Percentiles rank a stretch among this genome's conserved stretches.
These are phyloP conservation scores for Botrytis medusae DNA, from an alignment of 2,329 filamentous ascomycete genomes.

Conservation along the genomic window DNA sequence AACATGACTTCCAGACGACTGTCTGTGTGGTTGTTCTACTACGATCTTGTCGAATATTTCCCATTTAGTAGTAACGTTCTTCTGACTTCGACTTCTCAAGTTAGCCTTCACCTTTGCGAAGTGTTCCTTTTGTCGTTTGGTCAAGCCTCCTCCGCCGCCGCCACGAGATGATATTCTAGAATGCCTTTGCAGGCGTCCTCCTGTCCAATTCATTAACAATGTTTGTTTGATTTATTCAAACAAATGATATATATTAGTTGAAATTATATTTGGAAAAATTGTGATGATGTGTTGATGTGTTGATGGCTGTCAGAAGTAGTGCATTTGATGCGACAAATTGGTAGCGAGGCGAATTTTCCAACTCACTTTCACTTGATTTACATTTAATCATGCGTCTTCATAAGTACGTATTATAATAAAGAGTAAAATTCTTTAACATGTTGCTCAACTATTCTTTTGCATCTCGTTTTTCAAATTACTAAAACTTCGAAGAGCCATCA, in stretches of 20 bases:
- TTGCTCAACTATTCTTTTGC: neutral
- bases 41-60: constrained; percentile 27
- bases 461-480: neutral
- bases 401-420: too few relatives aligned
- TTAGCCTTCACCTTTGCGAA: constrained; percentile 47
- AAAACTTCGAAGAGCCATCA: neutral
- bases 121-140: constrained; percentile 47
- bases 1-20: neutral
- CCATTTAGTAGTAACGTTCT: constrained; percentile 37
- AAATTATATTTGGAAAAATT: neutral
- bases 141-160: constrained; percentile 22
- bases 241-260: neutral
- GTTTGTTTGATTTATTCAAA: neutral
- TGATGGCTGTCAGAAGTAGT: neutral
- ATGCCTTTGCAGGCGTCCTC: constrained; percentile 48
- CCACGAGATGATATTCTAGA: constrained; percentile 40
- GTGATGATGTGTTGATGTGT: neutral
- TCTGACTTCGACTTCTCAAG: constrained; percentile 35
- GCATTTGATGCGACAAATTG: neutral
- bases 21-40: constrained; percentile 17
- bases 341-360: neutral
- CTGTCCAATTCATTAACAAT: constrained; percentile 51
- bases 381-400: too few relatives aligned
- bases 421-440: neutral
- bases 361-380: neutral